Conservation (phyloP, 2,329 filamentous ascomycete species). For the Apiospora rasikravindrae region DNA sequence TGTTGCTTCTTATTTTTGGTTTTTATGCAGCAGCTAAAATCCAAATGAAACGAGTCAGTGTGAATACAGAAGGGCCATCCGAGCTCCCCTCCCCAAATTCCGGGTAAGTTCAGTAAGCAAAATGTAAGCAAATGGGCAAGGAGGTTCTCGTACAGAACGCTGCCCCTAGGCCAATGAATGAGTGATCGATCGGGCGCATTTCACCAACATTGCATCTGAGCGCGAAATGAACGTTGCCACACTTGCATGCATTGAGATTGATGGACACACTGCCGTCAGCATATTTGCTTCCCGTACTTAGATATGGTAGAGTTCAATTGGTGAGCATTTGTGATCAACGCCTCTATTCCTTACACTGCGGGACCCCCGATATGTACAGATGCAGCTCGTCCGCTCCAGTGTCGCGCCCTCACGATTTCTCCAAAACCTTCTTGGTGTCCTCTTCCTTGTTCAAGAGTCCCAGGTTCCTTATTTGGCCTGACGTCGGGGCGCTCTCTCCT, state of each 20-base stretch:
- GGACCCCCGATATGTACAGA: slow-evolving; percentile 33
- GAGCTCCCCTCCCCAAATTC: background rate
- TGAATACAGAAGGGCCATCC: slow-evolving; percentile 5
- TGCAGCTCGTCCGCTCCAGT: slow-evolving; percentile 16
- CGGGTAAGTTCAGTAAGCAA: background rate
- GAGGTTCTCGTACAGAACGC: background rate
- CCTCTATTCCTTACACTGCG: slow-evolving; percentile 29
- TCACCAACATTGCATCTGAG: background rate
- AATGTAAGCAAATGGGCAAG: background rate
- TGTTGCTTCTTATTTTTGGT: slow-evolving; percentile 17
- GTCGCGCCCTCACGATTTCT: slow-evolving; percentile 31
- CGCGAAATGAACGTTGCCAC: background rate
- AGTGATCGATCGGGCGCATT: background rate
- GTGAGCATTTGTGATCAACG: slow-evolving; percentile 18
- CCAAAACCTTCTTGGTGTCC: slow-evolving; percentile 69
- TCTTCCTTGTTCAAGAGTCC: slow-evolving; percentile 85
- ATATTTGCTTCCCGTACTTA: background rate
- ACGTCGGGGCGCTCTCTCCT: slow-evolving; percentile 80
- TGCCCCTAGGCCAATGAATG: background rate
- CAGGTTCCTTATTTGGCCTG: slow-evolving; percentile 85
- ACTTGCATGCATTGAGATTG: background rate
- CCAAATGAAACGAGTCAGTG: slow-evolving; percentile 5
- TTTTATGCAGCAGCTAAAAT: background rate
- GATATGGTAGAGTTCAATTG: background rate
- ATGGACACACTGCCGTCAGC: background rate